Conservation (phyloP, 805 yeast species). For the Candida nitratophila region DNA sequence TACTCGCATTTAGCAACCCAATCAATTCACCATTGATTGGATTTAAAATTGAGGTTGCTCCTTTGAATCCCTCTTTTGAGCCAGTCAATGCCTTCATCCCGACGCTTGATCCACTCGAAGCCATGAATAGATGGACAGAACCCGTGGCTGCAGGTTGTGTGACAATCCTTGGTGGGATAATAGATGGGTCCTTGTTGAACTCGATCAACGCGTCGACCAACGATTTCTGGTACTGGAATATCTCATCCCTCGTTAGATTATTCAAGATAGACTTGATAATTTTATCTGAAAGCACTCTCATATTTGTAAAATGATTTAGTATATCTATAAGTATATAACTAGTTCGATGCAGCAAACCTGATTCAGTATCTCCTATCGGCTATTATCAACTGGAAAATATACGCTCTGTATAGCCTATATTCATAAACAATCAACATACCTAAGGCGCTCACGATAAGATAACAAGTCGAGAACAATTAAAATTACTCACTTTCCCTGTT, state of each 20-base stretch:
- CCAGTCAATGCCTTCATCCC: conserved; percentile 59
- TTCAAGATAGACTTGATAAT: conserved; percentile 23
- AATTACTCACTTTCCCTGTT: too few species aligned
- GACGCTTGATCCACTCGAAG: conserved; percentile 47
- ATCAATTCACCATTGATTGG: conserved; percentile 40
- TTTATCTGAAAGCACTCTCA: conserved; percentile 29
- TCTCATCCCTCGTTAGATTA: conserved; percentile 17
- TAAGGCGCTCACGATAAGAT: too few species aligned
- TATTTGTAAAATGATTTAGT: too few species aligned
- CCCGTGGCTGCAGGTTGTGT: conserved; percentile 26
- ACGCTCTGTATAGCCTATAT: too few species aligned
- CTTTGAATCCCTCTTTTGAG: conserved; percentile 52
- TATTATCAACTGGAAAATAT: too few species aligned
- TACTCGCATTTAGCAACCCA: conserved; percentile 51
- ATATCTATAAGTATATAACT: too few species aligned
- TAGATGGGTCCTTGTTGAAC: conserved; percentile 35
- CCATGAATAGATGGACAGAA: conserved; percentile 56
- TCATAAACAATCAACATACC: neutral
- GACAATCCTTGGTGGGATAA: conserved; percentile 51
- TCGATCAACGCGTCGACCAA: conserved; percentile 31
- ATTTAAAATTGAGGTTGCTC: conserved; percentile 45
- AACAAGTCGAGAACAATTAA: too few species aligned
- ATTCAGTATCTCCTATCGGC: too few species aligned
- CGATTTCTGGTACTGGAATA: conserved; percentile 29
- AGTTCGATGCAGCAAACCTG: too few species aligned